Evolutionary conservation across 2,329 filamentous ascomycete species (phyloP), one percentile per base, ranked within the genome.

Genomic region (Pleurostoma richardsiae): DNA sequence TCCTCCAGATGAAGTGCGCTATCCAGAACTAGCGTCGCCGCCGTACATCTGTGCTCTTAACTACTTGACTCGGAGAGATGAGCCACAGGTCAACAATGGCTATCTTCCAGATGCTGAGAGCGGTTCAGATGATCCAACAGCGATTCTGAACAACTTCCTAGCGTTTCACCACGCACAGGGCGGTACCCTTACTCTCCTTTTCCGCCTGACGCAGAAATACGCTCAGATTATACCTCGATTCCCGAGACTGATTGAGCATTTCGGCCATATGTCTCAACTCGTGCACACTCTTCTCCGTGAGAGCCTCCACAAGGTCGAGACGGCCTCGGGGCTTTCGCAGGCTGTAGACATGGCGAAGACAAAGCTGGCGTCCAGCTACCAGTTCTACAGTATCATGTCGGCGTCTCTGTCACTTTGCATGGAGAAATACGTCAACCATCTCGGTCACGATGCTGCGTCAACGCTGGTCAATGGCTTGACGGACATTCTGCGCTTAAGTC

Each of bases 361-460:
- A 27, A 53, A 49, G 26, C 41, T 60, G 1, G 26, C 43, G 6
- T 39, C 55, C 33, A 48, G 62, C 53, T 47, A 77, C 45, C 52
- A 62, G 2, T 65, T 74, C 29, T 82, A 75, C 55, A 58, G 59
- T 19, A 51, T 62, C 8, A 65, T 73, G 36, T 71, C 74, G 2
- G 54, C 55, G 5, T 68, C 68, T 4, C 55, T 83, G 11, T 64
- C 66, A 4, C 53, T 54, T 4, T 68, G 77, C 46, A 71, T 83
- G 40, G 77, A 82, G 30, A 83, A 79, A 54, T 73, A 75, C 46
- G 70, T 77, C 39, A 80, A 77, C 7, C 68, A 69, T 42, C 63
- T 84, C 19, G 66, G 64, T 10, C 62, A 63, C 10, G 77, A 82
- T 3, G 68, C 66, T 29, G 68, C 73, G 1, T 54, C 59, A 10